A percentile compares a stretch with the other conserved stretches of the same genome.
Evolutionary conservation across 768 basidiomycete species (phyloP).

Genomic region (Lactarius psammicola): DNA sequence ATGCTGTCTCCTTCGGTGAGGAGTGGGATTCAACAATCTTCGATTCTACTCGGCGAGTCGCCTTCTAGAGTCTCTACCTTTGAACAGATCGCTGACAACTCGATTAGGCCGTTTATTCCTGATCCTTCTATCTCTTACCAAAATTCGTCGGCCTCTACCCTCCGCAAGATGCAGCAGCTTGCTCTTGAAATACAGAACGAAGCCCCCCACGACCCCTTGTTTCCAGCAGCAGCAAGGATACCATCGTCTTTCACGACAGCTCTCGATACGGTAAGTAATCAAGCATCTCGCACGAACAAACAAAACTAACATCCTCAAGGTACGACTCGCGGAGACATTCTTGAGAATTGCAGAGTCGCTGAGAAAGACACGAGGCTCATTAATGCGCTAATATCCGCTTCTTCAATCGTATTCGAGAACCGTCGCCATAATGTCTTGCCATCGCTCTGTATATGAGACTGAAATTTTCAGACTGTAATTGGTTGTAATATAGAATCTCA

Average conservation of each 20-base stretch:
- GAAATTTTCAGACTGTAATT: not conserved
- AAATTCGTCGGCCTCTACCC: conserved; percentile 26
- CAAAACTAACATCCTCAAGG: conserved; percentile 34
- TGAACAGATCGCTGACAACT: not conserved
- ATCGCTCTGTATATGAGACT: not conserved
- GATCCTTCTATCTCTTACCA: not conserved
- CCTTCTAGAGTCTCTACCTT: not conserved
- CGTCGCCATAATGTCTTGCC: not conserved
- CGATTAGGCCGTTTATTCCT: not conserved
- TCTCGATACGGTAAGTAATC: conserved; percentile 20
- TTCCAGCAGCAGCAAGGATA: not conserved
- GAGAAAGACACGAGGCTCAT: conserved; percentile 51
- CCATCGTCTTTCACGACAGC: conserved; percentile 45
- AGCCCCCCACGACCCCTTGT: conserved; percentile 42
- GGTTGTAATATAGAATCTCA: not conserved
- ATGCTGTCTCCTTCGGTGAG: conserved; percentile 56
- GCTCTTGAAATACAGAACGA: conserved; percentile 47
- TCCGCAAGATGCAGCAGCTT: conserved; percentile 52
- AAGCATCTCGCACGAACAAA: too few species aligned
- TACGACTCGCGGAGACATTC: conserved; percentile 57
- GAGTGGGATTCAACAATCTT: conserved; percentile 16
- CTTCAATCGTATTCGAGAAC: not conserved
- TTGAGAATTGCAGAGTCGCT: conserved; percentile 57
- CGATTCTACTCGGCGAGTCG: not conserved
- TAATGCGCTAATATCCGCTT: conserved; percentile 37